Base-by-base conservation (phyloP, 345 rosid genomes). In the Eucalyptus lansdowneana region DNA sequence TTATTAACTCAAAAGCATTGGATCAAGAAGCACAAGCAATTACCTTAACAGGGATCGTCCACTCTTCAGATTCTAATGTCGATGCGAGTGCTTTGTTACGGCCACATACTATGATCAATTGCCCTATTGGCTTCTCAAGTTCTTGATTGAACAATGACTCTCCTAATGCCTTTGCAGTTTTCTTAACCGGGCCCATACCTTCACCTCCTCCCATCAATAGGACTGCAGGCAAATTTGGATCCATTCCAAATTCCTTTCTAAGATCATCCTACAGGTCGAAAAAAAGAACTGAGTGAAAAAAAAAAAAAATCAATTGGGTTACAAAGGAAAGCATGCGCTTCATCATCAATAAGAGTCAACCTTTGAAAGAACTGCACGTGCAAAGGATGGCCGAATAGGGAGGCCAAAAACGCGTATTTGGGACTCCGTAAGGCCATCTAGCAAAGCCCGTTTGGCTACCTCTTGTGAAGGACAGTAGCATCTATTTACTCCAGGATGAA, bases 181-280 rank as follows among this genome's bases (percentile, higher is more conserved):
- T 93, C 96, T 92, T 95, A 37, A 98, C 99, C 14, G 99, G 99
- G 10, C 99, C 99, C 99, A 98, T 97, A 50, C 99, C 99, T 93
- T 98, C 99, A 27, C 97, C 99, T 76, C 99, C 99, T 90, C 99
- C 99, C 99, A 98, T 98, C 81, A 98, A 93, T 92, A 98, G 87
- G 87, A 98, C 99, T 12, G 99, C 99, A 62, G 96, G 99, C 92
- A 98, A 94, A 90, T 90, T 89, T 49, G 90, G 94, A 89, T 98
- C 98, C 97, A 98, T 93, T 72, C 94, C 94, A 27, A 98, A 97
- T 92, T 98, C 98, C 89, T 89, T 90, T 90, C 99, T 92, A 88
- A 98, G 86, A 53, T 96, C 96, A 89, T 93, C 99, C 98, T 96
- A 83, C 72, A 89, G 72, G 86, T 47, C 42, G 3, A 87, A 31